Base-by-base conservation (phyloP, 2,329 filamentous ascomycete genomes). In the Leptodontidium sp. region DNA sequence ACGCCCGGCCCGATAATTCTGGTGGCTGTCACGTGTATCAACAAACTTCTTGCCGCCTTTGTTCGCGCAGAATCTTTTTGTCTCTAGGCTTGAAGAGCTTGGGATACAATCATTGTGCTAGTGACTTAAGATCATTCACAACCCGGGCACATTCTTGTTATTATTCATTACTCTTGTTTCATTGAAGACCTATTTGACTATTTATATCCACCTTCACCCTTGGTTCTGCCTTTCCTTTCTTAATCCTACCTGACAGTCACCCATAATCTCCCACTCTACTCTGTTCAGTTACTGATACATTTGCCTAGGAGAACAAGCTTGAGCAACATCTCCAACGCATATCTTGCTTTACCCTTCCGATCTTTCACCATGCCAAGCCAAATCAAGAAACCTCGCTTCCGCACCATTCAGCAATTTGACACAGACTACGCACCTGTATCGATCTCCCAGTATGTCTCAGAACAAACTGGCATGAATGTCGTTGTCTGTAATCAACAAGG, bases 391-490 rank as follows among this genome's bases (percentile, higher is more conserved):
- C 81, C 84, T 58, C 87, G 90, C 77, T 98, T 98, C 82, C 93
- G 90, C 79, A 91, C 90, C 75, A 85, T 97, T 61, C 93, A 97
- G 78, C 90, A 88, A 77, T 97, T 99, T 82, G 87, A 91, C 73
- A 91, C 93, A 8, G 93, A 98, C 78, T 99, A 98, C 83, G 93
- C 94, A 14, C 92, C 94, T 12, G 92, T 92, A 71, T 89, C 87
- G 66, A 92, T 99, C 80, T 95, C 93, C 26, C 94, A 98, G 79
- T 99, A 99, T 92, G 93, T 97, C 77, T 99, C 96, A 6, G 89
- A 93, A 75, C 87, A 93, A 72, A 99, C 95, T 71, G 96, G 96
- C 64, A 96, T 99, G 93, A 91, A 94, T 74, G 92, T 97, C 43
- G 90, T 97, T 50, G 93, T 98, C 61, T 93, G 97, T 74, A 92